phyloP scores from a whole-genome alignment of 495 filamentous ascomycete genomes.

The Penicillium dipodomyicola region DNA sequence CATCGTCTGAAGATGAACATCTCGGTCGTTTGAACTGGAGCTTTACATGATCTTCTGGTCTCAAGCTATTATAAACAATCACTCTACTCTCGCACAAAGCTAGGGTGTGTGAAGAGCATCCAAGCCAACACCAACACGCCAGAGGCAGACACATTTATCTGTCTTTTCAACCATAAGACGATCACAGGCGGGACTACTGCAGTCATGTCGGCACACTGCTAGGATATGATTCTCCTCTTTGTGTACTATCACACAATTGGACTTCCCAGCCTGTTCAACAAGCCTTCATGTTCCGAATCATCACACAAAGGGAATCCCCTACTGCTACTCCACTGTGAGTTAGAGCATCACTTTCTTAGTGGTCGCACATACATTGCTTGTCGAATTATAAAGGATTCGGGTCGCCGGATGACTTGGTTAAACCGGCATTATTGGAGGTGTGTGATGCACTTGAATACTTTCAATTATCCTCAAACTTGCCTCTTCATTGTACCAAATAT shows the following conservation, averaged over 20 bases:
- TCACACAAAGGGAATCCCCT: not conserved
- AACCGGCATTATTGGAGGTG: not conserved
- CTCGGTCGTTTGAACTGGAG: conserved; percentile 32
- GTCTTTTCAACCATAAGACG: not conserved
- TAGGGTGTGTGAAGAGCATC: not conserved
- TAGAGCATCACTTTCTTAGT: not conserved
- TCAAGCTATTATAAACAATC: not conserved
- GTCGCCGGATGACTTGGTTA: not conserved
- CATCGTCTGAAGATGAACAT: conserved; percentile 24
- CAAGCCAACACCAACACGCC: not conserved
- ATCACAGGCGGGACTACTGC: not conserved
- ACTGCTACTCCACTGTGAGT: not conserved
- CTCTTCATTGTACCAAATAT: not conserved
- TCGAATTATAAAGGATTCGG: no score
- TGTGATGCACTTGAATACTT: no score
- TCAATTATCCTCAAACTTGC: not conserved
- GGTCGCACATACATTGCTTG: not conserved
- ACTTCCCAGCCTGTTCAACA: not conserved
- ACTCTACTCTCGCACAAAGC: not conserved
- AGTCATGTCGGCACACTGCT: not conserved
- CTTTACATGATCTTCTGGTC: conserved; percentile 25
- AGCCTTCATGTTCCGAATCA: not conserved
- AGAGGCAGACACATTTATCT: not conserved
- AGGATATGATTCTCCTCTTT: not conserved
- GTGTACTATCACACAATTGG: not conserved